Conservation (phyloP, 78 protist species). For the Dictyostelium intermedium region DNA sequence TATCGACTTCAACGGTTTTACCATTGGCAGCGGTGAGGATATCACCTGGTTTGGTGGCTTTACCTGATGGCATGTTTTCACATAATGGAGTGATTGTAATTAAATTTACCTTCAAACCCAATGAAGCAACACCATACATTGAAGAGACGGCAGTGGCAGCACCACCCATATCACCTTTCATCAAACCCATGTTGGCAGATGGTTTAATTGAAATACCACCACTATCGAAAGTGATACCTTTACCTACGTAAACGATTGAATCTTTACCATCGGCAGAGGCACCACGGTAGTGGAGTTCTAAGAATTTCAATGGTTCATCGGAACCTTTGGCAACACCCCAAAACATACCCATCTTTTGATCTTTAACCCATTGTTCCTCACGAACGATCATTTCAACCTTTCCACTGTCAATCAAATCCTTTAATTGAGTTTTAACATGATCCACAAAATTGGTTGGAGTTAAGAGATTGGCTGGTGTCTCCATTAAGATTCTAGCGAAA, state of each 20-base stretch:
- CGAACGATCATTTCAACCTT: slow-evolving; percentile 54
- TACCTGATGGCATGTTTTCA: slow-evolving; percentile 88
- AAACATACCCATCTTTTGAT: slow-evolving; percentile 82
- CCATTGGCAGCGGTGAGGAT: slow-evolving; percentile 75
- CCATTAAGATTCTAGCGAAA: slow-evolving; percentile 68
- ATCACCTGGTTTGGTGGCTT: slow-evolving; percentile 87
- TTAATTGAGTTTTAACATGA: slow-evolving; percentile 16
- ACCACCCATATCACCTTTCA: slow-evolving; percentile 95
- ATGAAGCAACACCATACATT: slow-evolving; percentile 57
- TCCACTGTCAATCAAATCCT: slow-evolving; percentile 14
- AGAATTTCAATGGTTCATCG: slow-evolving; percentile 53
- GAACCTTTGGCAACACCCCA: slow-evolving; percentile 60
- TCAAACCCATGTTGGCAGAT: slow-evolving; percentile 81
- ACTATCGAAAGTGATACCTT: slow-evolving; percentile 92
- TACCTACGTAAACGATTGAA: slow-evolving; percentile 85
- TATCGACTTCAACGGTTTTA: slow-evolving; percentile 89
- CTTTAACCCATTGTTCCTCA: slow-evolving; percentile 72
- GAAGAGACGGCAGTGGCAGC: slow-evolving; percentile 86
- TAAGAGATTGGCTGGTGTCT: slow-evolving; percentile 73
- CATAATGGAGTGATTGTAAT: slow-evolving; percentile 76
- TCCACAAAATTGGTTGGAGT: slow-evolving; percentile 68
- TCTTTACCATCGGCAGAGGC: background rate
- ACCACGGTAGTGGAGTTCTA: slow-evolving; percentile 69
- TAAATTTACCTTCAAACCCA: slow-evolving; percentile 21
- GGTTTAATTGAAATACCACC: slow-evolving; percentile 92